A percentile compares a stretch with the other conserved stretches of the same genome.
These are phyloP conservation scores for Niveomyces coronatus DNA, from an alignment of 2,329 filamentous ascomycete genomes.

Conservation along the genomic window DNA sequence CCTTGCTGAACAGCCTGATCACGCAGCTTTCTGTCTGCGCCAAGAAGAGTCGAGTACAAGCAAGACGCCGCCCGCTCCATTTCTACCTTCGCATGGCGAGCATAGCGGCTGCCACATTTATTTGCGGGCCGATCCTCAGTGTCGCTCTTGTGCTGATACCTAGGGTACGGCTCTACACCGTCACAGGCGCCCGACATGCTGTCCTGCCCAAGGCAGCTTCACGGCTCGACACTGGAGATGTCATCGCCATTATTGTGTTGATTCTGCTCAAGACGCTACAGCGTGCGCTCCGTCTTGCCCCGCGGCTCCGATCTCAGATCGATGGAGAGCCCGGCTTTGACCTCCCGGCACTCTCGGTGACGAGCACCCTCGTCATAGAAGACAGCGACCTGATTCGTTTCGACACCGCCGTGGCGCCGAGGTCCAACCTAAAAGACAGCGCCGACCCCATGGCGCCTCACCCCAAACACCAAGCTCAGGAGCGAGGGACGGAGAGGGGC, in stretches of 20 bases:
- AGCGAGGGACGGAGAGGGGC: too few species aligned
- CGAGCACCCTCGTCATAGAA: constrained; percentile 8
- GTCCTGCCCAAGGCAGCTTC: constrained; percentile 9
- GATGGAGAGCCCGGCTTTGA: constrained; percentile 7
- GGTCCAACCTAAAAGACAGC: neutral
- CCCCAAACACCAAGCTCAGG: too few species aligned
- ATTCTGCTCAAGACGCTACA: constrained; percentile 7
- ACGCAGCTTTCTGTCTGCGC: too few species aligned
- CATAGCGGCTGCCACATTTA: neutral
- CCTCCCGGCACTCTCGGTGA: constrained; percentile 9
- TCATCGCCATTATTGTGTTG: constrained; percentile 7
- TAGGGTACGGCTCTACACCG: constrained; percentile 1
- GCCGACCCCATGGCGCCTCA: neutral
- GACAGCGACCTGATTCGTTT: constrained; percentile 7
- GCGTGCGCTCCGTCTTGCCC: constrained; percentile 2
- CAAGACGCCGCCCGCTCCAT: neutral
- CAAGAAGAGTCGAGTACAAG: too few species aligned
- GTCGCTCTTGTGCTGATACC: constrained; percentile 5
- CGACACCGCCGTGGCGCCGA: constrained; percentile 4
- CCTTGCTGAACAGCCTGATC: too few species aligned
- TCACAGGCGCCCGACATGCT: constrained; percentile 6
- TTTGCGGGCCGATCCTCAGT: constrained; percentile 7
- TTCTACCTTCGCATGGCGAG: neutral
- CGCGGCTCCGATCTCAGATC: constrained; percentile 1
- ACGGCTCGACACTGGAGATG: constrained; percentile 7